Evolutionary conservation across 805 yeast genomes (phyloP).

Genomic region (Tetrapisispora arboricola): DNA sequence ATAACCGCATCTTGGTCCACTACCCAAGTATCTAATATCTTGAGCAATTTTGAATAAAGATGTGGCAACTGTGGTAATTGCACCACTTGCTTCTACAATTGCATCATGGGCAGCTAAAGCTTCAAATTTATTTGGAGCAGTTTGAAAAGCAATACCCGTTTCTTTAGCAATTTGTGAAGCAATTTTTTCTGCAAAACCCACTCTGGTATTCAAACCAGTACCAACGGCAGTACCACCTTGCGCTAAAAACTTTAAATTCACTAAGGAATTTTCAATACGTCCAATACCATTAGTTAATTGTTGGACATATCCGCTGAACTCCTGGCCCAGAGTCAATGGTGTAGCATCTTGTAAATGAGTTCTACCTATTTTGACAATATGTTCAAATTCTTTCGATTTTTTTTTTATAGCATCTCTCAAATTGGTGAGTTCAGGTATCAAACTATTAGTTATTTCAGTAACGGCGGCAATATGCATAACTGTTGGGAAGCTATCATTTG

Average conservation of each 20-base stretch:
- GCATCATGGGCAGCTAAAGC: constrained; percentile 99
- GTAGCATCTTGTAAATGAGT: constrained; percentile 99
- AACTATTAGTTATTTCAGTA: constrained; percentile 62
- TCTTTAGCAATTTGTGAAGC: constrained; percentile 78
- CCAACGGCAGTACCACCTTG: constrained; percentile 99
- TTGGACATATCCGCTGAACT: constrained; percentile 92
- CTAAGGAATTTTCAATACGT: constrained; percentile 69
- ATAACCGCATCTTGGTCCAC: constrained; percentile 99
- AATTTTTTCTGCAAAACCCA: constrained; percentile 79
- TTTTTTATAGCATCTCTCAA: constrained; percentile 69
- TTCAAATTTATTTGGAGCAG: constrained; percentile 98
- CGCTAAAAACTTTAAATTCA: constrained; percentile 72
- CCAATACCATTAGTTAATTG: constrained; percentile 85
- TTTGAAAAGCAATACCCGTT: constrained; percentile 80
- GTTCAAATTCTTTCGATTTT: constrained; percentile 74
- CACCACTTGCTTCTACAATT: constrained; percentile 94
- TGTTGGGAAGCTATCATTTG: constrained; percentile 98
- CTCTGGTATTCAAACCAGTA: constrained; percentile 90
- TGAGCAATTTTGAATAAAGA: constrained; percentile 94
- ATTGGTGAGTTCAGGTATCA: constrained; percentile 70
- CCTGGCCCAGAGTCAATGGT: constrained; percentile 95
- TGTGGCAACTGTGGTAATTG: constrained; percentile 87
- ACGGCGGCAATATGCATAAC: constrained; percentile 99
- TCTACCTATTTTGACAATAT: constrained; percentile 96
- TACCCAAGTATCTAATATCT: constrained; percentile 95